Base-by-base conservation (phyloP, 371 early-diverging fungal species). In the Umbelopsis sp. region DNA sequence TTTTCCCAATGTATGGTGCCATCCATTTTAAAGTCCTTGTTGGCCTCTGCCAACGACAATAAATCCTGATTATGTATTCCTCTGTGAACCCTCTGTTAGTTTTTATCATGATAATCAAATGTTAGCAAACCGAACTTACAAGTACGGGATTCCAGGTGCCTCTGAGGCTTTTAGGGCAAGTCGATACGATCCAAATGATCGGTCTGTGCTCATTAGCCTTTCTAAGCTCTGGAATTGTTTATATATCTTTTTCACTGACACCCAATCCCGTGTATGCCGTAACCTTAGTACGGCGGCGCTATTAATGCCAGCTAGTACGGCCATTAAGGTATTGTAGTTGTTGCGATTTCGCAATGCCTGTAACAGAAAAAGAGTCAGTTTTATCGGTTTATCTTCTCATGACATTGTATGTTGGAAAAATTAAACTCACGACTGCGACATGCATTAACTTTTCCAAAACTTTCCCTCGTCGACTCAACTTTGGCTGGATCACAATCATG, bases 311-410 rank as follows among this genome's bases (percentile, higher is more conserved):
- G 91, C 90, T 63, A 92, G 72, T 38, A 92, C 76, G 9, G 92
- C 91, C 91, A 91, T 91, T 22, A 86, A 65, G 1, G 91, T 84
- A 63, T 89, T 91, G 66, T 84, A 92, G 70, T 92, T 92, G 65
- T 85, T 86, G 63, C 81, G 75, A 12, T 84, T 77, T 44, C 80
- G 78, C 18, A 85, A 77, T 44, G 81, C 78, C 85, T 86, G 66
- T 14, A 25, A 53, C 14, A 53, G 53, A 63, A 37, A 68, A 67
- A 65, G 44, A 63, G 25, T 35, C 22, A 48, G 2, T 48, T n/a
- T 20, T 0, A 57, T 45, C 35, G 18, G 45, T 46, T 12, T 32
- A 38, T 7, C 20, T 29, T 29, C 29, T 4, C 29, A 0, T 53
- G 24, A 38, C 16, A 41, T 41, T 2, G 7, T 12, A 10, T 41